Evolutionary conservation across 768 basidiomycete species (phyloP), one percentile per base, ranked within the genome.

Genomic region (Lactarius quietus): DNA sequence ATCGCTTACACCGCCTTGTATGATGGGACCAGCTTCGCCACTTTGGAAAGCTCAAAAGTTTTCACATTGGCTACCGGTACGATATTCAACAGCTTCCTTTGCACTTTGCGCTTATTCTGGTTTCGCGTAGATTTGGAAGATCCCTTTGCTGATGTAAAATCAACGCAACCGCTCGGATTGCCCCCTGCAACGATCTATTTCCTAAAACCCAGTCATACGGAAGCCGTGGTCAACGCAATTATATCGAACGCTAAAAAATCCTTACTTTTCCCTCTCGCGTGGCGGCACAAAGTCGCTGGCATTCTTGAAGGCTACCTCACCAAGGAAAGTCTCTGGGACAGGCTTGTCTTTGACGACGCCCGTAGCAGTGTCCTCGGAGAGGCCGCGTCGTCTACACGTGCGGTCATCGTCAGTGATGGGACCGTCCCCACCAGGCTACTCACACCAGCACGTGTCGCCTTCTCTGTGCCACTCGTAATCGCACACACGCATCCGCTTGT

Each of bases 321-420:
- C 18, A 88, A 88, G 72, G 86, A 89, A 64, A 89, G 89, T 64
- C 73, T 93, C n/a, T 93, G 92, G 89, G 94, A 97, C 73, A 83
- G 87, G 59, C 76, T 88, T 14, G 83, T 93, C 33, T 90, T 92
- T 73, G 86, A 87, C 62, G 75, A 76, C 14, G 88, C 92, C 14
- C 81, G 95, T 28, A 80, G 79, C 43, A 73, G 78, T 67, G 80
- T 86, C 33, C 72, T 91, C 65, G 85, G 89, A 63, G 82, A 85
- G 17, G 81, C 82, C 58, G 85, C 86, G 3, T 78, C 82, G 1
- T 83, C 85, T 28, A 68, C 95, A 43, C 79, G 93, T 65, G 86
- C 79, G n/a, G 79, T 90, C 2, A 78, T 93, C 61, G 82, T 91
- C 61, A 85, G 87, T 61, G 91, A 84, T 62, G 91, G 93, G 41